Percentiles rank a stretch among this genome's conserved stretches.
phyloP scores from a whole-genome alignment of 2,329 filamentous ascomycete genomes.

The Sporothrix brasiliensis region DNA sequence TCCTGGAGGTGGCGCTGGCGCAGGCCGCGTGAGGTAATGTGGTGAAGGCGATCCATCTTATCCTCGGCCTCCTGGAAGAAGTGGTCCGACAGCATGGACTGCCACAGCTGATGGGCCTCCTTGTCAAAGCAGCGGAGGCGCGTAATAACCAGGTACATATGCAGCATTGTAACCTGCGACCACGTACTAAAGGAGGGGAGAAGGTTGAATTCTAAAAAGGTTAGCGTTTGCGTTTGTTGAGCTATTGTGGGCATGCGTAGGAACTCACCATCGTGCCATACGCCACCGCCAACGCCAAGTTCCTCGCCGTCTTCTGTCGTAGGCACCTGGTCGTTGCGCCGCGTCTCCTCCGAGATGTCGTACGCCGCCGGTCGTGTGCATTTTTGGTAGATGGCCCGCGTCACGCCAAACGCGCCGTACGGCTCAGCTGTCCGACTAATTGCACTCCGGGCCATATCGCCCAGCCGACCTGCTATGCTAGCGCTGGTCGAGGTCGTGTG shows the following conservation, averaged over 20 bases:
- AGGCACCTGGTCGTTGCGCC: conserved; percentile 67
- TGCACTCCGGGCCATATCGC: conserved; percentile 35
- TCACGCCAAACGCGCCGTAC: conserved; percentile 79
- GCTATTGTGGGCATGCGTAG: no score
- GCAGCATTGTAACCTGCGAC: conserved; percentile 94
- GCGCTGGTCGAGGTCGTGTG: conserved; percentile 27
- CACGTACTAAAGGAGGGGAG: conserved; percentile 90
- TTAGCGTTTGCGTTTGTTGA: background rate
- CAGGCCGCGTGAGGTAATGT: conserved; percentile 61
- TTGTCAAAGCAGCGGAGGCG: conserved; percentile 77
- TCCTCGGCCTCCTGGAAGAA: conserved; percentile 91
- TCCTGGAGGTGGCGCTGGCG: conserved; percentile 77
- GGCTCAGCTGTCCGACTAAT: conserved; percentile 36
- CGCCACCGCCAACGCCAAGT: conserved; percentile 70
- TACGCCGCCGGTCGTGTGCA: conserved; percentile 77
- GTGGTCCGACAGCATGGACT: conserved; percentile 89
- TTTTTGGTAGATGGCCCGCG: conserved; percentile 75
- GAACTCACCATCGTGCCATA: conserved; percentile 78
- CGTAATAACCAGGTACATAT: conserved; percentile 89
- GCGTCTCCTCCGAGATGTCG: conserved; percentile 67
- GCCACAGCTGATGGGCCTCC: conserved; percentile 72
- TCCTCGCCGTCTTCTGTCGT: conserved; percentile 80
- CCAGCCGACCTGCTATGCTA: conserved; percentile 33
- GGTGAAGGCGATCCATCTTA: conserved; percentile 79
- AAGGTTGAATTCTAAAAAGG: conserved; percentile 68